Evolutionary conservation across 1,284 basidiomycete species (phyloP).

Genomic region (Irpex rosettiformis): DNA sequence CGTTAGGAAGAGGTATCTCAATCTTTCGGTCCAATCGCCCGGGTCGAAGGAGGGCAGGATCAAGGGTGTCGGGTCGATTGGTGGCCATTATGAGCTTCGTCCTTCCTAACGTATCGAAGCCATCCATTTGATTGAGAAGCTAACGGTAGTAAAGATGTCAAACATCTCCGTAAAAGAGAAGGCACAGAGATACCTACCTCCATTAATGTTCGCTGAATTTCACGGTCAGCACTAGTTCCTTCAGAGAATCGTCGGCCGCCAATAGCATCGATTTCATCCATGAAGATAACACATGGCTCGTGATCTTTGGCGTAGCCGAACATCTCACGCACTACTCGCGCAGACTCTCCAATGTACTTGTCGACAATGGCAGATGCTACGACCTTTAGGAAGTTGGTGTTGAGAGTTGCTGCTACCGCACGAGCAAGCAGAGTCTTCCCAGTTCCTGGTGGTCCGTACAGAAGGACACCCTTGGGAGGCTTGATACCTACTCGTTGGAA

Average conservation of each 20-base stretch:
- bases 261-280: conserved; percentile 99
- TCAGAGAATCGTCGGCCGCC: conserved; percentile 97
- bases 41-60: conserved; percentile 94
- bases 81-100: conserved; percentile 99
- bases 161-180: neutral
- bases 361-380: conserved; percentile 99
- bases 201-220: conserved; percentile 99
- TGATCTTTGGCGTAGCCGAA: conserved; percentile 97
- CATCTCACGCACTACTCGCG: conserved; percentile 95
- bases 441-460: conserved; percentile 93
- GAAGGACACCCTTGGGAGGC: conserved; percentile 90
- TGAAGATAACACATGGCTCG: conserved; percentile 99
- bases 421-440: conserved; percentile 96
- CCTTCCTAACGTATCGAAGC: conserved; percentile 93
- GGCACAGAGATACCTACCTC: conserved; percentile 57
- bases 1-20: conserved; percentile 97
- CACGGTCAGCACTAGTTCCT: conserved; percentile 96
- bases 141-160: neutral
- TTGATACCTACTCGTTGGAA: conserved; percentile 96
- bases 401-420: conserved; percentile 93
- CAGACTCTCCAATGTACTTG: conserved; percentile 99
- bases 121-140: conserved; percentile 98
- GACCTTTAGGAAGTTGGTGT: conserved; percentile 98
- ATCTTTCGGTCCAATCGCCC: conserved; percentile 98
- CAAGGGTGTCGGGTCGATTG: conserved; percentile 94